Conservation (phyloP, 306 rosid genomes). For the Castanea mollissima region DNA sequence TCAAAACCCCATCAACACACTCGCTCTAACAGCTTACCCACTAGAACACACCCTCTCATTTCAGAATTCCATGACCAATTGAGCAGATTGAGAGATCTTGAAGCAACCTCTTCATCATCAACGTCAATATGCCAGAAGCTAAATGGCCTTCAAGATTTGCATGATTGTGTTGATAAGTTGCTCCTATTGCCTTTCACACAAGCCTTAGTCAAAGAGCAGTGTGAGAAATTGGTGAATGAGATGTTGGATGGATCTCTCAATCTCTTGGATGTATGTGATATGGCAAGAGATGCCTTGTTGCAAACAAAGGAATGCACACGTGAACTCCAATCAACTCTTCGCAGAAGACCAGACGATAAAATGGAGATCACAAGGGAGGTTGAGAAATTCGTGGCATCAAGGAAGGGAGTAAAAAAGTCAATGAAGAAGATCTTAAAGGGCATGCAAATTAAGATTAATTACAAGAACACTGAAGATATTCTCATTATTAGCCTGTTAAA, state of each 20-base stretch:
- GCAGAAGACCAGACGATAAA: constrained; percentile 6
- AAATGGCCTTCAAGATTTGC: constrained; percentile 8
- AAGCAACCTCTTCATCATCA: constrained; percentile 19
- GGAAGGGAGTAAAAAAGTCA: constrained; percentile 34
- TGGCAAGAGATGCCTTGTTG: constrained; percentile 23
- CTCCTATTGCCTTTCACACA: constrained; percentile 2
- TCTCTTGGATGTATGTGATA: constrained; percentile 18
- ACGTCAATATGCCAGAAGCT: constrained; percentile 19
- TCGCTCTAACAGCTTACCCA: constrained; percentile 29
- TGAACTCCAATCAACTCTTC: constrained; percentile 16
- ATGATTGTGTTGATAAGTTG: constrained; percentile 11
- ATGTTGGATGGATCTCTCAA: constrained; percentile 17
- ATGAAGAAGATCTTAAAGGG: constrained; percentile 20
- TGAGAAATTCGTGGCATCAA: constrained; percentile 23
- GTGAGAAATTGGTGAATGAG: background rate
- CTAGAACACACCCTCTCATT: constrained; percentile 20
- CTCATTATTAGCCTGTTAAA: constrained; percentile 19
- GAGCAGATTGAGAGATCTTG: constrained; percentile 18
- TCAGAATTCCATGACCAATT: constrained; percentile 21
- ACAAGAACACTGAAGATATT: background rate
- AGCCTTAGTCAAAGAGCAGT: background rate
- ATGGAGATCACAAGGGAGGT: constrained; percentile 8
- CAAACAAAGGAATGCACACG: constrained; percentile 23
- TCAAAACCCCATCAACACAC: constrained; percentile 5
- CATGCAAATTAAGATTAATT: constrained; percentile 8